Percentiles rank a stretch among this genome's conserved stretches.
Evolutionary conservation across 2,329 filamentous ascomycete species (phyloP).

Genomic region (Penicillium concentricum): DNA sequence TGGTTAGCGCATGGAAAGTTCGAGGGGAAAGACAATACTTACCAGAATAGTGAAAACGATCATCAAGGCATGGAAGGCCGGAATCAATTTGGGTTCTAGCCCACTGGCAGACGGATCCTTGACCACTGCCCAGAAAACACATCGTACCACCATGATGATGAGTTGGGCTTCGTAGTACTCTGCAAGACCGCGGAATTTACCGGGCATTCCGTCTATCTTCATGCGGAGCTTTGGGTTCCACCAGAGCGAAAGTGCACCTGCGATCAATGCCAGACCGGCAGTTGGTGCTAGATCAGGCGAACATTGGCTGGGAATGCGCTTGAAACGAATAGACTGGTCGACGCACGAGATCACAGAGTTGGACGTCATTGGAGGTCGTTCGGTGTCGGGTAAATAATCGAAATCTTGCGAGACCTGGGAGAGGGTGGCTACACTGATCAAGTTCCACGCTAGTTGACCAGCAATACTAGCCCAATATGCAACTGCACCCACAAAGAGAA

Average conservation of each 20-base stretch:
- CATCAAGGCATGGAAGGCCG: constrained; percentile 43
- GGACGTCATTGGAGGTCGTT: constrained; percentile 11
- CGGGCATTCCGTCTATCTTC: constrained; percentile 44
- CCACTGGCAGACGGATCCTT: constrained; percentile 39
- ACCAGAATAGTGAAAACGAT: constrained; percentile 41
- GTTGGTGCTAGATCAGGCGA: constrained; percentile 32
- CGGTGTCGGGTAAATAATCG: not conserved
- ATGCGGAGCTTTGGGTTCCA: constrained; percentile 50
- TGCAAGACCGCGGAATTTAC: constrained; percentile 42
- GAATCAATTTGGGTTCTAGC: constrained; percentile 29
- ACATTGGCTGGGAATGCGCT: constrained; percentile 28
- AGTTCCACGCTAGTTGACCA: constrained; percentile 46
- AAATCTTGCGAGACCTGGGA: constrained; percentile 7
- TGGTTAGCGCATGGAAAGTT: constrained; percentile 19
- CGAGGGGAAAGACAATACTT: constrained; percentile 15
- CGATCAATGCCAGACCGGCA: constrained; percentile 41
- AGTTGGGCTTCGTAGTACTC: constrained; percentile 50
- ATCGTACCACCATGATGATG: constrained; percentile 46
- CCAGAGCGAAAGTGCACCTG: constrained; percentile 47
- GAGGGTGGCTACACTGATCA: constrained; percentile 33
- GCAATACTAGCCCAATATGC: constrained; percentile 44
- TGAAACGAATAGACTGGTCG: constrained; percentile 15
- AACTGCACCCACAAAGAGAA: constrained; percentile 45
- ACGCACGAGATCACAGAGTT: constrained; percentile 25
- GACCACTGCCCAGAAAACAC: constrained; percentile 45